Evolutionary conservation across 176 grass and related monocot genomes (phyloP).

Genomic region (Carex pumila): DNA sequence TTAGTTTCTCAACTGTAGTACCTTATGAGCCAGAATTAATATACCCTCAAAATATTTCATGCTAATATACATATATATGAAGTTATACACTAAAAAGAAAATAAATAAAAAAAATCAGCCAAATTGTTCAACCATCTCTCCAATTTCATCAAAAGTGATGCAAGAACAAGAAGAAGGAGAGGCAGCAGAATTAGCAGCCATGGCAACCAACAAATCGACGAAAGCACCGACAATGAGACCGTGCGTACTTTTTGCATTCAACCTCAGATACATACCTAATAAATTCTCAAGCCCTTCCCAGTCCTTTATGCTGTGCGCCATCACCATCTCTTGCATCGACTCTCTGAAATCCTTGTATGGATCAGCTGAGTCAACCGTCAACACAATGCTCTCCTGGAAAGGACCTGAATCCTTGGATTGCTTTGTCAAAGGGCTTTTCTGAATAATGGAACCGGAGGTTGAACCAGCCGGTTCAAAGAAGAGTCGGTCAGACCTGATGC

Average conservation of each 20-base stretch:
- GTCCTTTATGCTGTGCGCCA: conserved; percentile 51
- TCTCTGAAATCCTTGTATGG: conserved; percentile 63
- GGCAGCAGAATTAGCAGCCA: conserved; percentile 15
- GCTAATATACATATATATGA: neutral
- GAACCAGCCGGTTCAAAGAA: conserved; percentile 59
- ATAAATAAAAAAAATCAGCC: neutral
- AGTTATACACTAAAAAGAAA: neutral
- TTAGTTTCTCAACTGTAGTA: neutral
- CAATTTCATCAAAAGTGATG: conserved; percentile 60
- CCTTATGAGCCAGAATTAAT: neutral
- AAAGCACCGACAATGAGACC: conserved; percentile 65
- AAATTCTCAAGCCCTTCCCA: conserved; percentile 83
- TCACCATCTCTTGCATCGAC: conserved; percentile 81
- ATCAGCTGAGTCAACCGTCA: conserved; percentile 51
- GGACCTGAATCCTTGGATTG: neutral
- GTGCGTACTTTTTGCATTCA: conserved; percentile 62
- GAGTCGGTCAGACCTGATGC: conserved; percentile 54
- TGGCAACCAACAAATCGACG: conserved; percentile 52
- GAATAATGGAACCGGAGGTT: neutral
- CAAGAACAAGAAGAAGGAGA: conserved; percentile 56
- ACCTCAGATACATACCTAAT: conserved; percentile 60
- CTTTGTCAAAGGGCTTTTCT: neutral
- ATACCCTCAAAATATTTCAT: neutral
- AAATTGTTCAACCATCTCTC: conserved; percentile 23
- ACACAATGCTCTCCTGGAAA: conserved; percentile 2